Base-by-base conservation (phyloP, 371 early-diverging fungal species). In the Rhizomucor miehei region DNA sequence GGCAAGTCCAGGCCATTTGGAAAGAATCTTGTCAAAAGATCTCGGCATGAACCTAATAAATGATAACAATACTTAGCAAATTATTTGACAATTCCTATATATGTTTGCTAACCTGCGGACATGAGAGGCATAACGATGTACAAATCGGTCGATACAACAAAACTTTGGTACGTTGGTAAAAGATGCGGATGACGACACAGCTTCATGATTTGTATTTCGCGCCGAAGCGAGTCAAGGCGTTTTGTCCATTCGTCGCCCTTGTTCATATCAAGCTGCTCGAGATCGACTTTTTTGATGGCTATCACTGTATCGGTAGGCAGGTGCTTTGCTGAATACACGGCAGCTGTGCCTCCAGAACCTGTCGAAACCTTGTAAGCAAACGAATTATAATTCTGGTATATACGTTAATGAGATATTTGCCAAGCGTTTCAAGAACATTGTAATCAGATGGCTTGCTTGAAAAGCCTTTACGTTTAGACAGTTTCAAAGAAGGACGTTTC, bases 201-300 rank as follows among this genome's bases (percentile, higher is more conserved):
- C 17, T 70, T 70, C 87, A 88, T 88, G 63, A 87, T 86, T 55
- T 88, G 89, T 14, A 88, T 81, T 62, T 89, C 89, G 48, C 68
- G 65, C 19, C 65, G 54, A 17, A 76, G 44, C 6, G 64, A 64
- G 9, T 75, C 75, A 3, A 75, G 44, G 34, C 63, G 39, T 5
- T 11, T 59, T 14, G 66, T 45, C 29, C 29, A 29, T 11, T 54
- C 54, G 12, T 51, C 47, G 29, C 61, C 59, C 25, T 69, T 59
- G 6, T 54, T 29, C 35, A 45, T 50, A 5, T 53, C 64, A 3
- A 52, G 45, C 40, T 57, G 36, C 34, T 70, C 69, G 16, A 74
- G 41, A 48, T 68, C 55, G 3, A 72, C 66, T n/a, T 60, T 59
- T 43, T 76, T 76, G 48, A 76, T 61, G 25, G 76, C 76, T 14